Conservation (phyloP, 495 filamentous ascomycete species). For the Schizothecium vesticola region DNA sequence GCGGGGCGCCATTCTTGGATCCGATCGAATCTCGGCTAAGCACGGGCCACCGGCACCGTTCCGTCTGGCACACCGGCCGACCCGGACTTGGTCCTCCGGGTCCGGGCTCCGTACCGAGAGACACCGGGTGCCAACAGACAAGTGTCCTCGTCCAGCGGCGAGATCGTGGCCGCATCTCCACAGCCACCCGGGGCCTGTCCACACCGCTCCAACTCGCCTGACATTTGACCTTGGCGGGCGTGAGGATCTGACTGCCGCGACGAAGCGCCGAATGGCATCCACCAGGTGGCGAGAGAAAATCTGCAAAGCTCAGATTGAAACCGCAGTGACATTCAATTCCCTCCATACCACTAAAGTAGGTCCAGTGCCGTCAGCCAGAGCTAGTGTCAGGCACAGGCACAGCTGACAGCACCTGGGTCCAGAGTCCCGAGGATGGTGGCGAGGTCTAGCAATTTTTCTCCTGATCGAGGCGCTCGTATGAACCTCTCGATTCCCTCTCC, state of each 20-base stretch:
- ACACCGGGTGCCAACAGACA: not conserved
- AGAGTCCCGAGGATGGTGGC: not conserved
- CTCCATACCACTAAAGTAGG: not conserved
- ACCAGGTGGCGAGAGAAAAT: not conserved
- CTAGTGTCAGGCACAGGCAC: not conserved
- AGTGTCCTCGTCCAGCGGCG: not conserved
- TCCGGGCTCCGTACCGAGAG: not conserved
- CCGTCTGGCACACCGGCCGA: not conserved
- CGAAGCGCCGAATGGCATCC: not conserved
- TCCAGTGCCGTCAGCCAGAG: not conserved
- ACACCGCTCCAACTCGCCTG: not conserved
- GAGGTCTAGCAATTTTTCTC: not conserved
- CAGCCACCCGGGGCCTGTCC: not conserved
- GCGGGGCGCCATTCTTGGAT: not conserved
- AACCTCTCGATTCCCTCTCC: not conserved
- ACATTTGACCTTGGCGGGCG: not conserved
- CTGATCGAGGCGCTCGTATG: not conserved
- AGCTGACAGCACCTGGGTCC: not conserved
- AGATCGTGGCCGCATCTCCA: not conserved
- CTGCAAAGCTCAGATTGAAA: not conserved
- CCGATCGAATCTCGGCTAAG: not conserved
- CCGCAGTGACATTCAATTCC: not conserved
- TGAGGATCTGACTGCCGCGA: not conserved
- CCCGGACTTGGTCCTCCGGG: not conserved
- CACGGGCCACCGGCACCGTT: not conserved